Conservation (phyloP, 75 land plant genomes). For the Adiantum capillusveneris region DNA sequence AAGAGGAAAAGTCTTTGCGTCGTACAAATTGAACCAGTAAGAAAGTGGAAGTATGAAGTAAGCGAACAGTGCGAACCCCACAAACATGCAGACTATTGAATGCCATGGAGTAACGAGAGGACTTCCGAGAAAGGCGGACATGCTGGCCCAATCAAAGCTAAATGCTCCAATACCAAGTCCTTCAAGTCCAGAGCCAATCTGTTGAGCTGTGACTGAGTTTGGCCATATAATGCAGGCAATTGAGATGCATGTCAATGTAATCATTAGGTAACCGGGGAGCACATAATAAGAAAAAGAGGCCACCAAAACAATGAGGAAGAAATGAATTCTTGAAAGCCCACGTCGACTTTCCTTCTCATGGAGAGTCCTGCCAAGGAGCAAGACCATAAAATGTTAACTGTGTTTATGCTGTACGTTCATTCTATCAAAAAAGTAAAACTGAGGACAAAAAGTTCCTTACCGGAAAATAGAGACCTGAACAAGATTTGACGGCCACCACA, state of each 20-base stretch:
- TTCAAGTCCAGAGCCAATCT: constrained; percentile 61
- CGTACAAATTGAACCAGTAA: constrained; percentile 55
- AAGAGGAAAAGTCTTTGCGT: constrained; percentile 57
- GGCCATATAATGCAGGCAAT: constrained; percentile 62
- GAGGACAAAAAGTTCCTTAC: too few species aligned
- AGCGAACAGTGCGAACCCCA: constrained; percentile 40
- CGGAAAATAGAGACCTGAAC: constrained; percentile 61
- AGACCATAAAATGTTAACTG: too few species aligned
- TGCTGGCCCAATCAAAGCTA: constrained; percentile 59
- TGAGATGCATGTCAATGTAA: constrained; percentile 53
- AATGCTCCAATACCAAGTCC: constrained; percentile 72
- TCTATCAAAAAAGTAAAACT: too few species aligned
- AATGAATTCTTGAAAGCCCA: constrained; percentile 48
- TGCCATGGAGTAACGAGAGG: constrained; percentile 69
- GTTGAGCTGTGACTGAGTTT: constrained; percentile 62
- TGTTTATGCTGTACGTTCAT: too few species aligned
- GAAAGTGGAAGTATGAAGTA: constrained; percentile 45
- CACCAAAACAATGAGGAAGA: constrained; percentile 49
- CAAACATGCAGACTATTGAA: constrained; percentile 54
- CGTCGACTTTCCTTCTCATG: constrained; percentile 43
- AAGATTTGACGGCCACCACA: constrained; percentile 79
- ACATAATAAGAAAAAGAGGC: constrained; percentile 62
- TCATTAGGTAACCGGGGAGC: constrained; percentile 63
- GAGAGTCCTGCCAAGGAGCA: constrained; percentile 44
- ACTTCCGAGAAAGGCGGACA: constrained; percentile 61